Evolutionary conservation across 345 rosid genomes (phyloP).

Genomic region (Xanthoceras sorbifolium): DNA sequence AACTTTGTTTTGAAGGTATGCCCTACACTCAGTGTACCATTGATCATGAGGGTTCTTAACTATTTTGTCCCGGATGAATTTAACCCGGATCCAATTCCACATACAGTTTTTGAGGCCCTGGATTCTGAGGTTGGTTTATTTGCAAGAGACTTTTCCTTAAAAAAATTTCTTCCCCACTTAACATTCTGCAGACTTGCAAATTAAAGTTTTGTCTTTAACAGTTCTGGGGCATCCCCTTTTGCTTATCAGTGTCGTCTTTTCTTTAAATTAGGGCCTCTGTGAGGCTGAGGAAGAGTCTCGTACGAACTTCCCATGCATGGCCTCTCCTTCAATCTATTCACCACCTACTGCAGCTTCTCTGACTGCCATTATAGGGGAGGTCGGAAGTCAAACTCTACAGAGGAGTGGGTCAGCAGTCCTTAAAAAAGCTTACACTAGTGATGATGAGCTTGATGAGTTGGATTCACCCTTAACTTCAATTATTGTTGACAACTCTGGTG

Average conservation of each 20-base stretch:
- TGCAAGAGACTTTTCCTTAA: background rate
- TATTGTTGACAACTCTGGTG: conserved; percentile 37
- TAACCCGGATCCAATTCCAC: conserved; percentile 75
- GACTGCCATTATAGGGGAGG: conserved; percentile 52
- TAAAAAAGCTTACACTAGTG: conserved; percentile 74
- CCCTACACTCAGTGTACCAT: conserved; percentile 64
- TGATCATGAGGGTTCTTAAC: conserved; percentile 63
- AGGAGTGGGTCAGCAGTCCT: conserved; percentile 58
- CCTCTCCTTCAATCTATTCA: conserved; percentile 53
- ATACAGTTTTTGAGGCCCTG: conserved; percentile 58
- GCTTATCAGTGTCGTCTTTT: conserved; percentile 3
- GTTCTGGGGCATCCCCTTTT: background rate
- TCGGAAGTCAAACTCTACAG: conserved; percentile 43
- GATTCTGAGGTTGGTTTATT: conserved; percentile 63
- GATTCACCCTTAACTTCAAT: conserved; percentile 69
- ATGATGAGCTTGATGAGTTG: conserved; percentile 85
- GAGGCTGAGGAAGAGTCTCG: conserved; percentile 50
- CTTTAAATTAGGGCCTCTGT: conserved; percentile 40
- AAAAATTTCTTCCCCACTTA: background rate
- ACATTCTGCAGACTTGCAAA: background rate
- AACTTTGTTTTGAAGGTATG: conserved; percentile 57
- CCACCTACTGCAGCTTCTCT: conserved; percentile 66
- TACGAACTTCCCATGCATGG: conserved; percentile 59
- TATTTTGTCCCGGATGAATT: conserved; percentile 89
- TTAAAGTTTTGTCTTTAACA: background rate